phyloP scores from a whole-genome alignment of 305 asterid species.

The Solanum chacoense region DNA sequence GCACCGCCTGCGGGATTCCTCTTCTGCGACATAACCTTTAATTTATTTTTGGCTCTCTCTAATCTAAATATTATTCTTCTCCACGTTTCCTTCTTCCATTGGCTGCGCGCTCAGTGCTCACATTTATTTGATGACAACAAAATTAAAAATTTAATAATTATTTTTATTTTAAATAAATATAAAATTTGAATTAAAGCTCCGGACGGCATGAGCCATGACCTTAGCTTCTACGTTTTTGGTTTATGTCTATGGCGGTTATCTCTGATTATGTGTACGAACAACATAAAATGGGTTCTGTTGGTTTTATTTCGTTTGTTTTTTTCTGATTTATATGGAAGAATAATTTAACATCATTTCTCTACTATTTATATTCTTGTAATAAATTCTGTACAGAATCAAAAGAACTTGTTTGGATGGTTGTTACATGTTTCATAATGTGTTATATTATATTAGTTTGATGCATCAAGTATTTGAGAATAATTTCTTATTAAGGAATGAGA shows the following conservation, averaged over 20 bases:
- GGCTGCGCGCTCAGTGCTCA: not conserved
- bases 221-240: not conserved
- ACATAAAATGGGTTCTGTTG: not conserved
- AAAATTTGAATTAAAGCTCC: not conserved
- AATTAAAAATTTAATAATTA: too few relatives aligned
- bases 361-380: not conserved
- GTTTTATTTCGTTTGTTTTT: not conserved
- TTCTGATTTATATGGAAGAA: not conserved
- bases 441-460: too few relatives aligned
- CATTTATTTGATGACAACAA: not conserved
- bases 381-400: not conserved
- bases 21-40: not conserved
- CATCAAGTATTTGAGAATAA: too few relatives aligned
- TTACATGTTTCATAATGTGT: not conserved
- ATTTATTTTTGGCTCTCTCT: not conserved
- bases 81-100: not conserved
- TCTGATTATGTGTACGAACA: not conserved
- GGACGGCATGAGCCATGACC: not conserved
- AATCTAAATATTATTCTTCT: constrained; percentile 1
- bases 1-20: not conserved
- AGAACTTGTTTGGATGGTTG: not conserved
- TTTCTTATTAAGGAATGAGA: too few relatives aligned
- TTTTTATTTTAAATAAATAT: not conserved
- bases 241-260: not conserved
- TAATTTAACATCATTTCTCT: not conserved